Conservation (phyloP, 306 rosid species). For the Dryas alaskensis region DNA sequence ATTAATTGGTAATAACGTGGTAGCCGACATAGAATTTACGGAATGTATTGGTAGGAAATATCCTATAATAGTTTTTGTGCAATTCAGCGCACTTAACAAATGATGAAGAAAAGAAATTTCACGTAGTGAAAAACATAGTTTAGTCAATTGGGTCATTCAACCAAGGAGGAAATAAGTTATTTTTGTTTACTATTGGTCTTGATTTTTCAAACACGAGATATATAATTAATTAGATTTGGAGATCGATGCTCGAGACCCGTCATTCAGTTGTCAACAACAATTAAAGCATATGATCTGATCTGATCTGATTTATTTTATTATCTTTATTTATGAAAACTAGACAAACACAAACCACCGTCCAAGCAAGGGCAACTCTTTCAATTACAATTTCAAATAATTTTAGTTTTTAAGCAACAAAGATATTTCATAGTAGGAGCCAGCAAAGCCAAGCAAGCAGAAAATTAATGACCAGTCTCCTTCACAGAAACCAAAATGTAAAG, state of each 20-base stretch:
- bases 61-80: not conserved
- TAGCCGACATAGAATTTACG: constrained; percentile 3
- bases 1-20: not conserved
- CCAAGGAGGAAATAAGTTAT: not conserved
- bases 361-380: not conserved
- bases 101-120: not conserved
- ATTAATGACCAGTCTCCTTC: too few relatives aligned
- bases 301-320: not conserved
- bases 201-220: not conserved
- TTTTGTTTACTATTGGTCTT: not conserved
- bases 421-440: too few relatives aligned
- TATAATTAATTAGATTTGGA: not conserved
- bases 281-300: not conserved
- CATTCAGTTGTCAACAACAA: not conserved
- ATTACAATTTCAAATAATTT: not conserved
- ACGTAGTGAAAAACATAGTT: not conserved
- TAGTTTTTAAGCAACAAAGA: not conserved
- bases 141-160: not conserved
- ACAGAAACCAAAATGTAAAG: too few relatives aligned
- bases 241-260: not conserved
- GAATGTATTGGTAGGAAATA: not conserved
- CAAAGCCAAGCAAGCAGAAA: too few relatives aligned
- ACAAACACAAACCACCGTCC: constrained; percentile 8
- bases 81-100: not conserved
- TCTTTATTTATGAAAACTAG: not conserved